Evolutionary conservation across 108 stramenopile species (phyloP).

Genomic region (Phaeodactylum tricornutum): DNA sequence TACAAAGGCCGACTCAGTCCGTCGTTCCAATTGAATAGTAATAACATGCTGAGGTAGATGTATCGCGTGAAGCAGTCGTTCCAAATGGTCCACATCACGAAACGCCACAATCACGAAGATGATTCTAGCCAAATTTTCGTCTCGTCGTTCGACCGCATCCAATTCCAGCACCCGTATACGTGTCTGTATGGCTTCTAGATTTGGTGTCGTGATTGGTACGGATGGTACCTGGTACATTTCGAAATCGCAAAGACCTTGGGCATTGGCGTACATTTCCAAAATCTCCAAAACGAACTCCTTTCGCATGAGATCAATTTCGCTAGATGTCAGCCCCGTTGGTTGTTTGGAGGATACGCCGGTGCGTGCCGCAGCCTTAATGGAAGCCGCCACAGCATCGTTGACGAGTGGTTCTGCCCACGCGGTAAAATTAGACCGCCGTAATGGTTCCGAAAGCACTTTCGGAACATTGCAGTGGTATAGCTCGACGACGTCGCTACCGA

Average conservation of each 20-base stretch:
- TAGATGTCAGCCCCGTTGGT: neutral
- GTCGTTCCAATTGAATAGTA: conserved; percentile 27
- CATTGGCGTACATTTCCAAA: conserved; percentile 18
- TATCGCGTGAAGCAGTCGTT: conserved; percentile 21
- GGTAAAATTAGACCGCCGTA: neutral
- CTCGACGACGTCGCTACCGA: neutral
- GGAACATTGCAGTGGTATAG: neutral
- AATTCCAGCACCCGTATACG: conserved; percentile 2
- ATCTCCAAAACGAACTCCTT: conserved; percentile 10
- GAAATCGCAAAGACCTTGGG: conserved; percentile 15
- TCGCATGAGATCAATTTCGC: neutral
- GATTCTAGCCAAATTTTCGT: conserved; percentile 7
- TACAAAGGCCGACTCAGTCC: conserved; percentile 2
- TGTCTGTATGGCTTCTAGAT: neutral
- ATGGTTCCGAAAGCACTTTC: neutral
- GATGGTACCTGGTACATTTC: conserved; percentile 5
- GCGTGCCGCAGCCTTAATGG: too few species aligned
- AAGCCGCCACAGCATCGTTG: too few species aligned
- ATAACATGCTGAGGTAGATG: conserved; percentile 27
- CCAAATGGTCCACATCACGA: conserved; percentile 21
- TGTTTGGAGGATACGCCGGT: neutral
- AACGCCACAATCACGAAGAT: conserved; percentile 24
- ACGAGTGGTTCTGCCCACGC: neutral
- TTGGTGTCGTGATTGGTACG: neutral
- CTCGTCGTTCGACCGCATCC: neutral